phyloP scores from a whole-genome alignment of 1,139 yeast genomes.

The Pichia sp. region DNA sequence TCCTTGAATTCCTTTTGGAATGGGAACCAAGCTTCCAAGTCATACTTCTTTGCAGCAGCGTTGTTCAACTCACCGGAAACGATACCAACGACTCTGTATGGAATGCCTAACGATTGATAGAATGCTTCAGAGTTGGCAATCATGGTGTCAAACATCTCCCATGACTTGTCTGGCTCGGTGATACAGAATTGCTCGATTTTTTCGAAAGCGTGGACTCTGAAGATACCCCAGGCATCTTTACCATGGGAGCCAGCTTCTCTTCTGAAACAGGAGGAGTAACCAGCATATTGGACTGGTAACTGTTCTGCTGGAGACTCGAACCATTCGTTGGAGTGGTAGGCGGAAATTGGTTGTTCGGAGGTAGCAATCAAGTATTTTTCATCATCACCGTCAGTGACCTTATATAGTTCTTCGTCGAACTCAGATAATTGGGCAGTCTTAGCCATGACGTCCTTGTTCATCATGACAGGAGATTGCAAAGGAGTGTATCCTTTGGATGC shows the following conservation, averaged over 20 bases:
- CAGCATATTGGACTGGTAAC: conserved; percentile 93
- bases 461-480: conserved; percentile 98
- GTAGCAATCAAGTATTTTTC: conserved; percentile 98
- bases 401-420: conserved; percentile 95
- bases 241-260: conserved; percentile 99
- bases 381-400: conserved; percentile 94
- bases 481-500: conserved; percentile 77
- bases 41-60: conserved; percentile 98
- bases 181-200: conserved; percentile 94
- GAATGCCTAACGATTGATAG: conserved; percentile 85
- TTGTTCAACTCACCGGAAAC: conserved; percentile 98
- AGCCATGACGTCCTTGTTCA: conserved; percentile 99
- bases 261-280: conserved; percentile 97
- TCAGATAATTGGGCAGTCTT: conserved; percentile 97
- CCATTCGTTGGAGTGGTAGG: conserved; percentile 98
- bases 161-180: conserved; percentile 96
- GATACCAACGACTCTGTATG: conserved; percentile 96
- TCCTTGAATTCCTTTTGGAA: conserved; percentile 98
- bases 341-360: conserved; percentile 98
- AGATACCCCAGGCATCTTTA: conserved; percentile 99
- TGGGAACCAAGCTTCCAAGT: conserved; percentile 99
- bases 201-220: conserved; percentile 97
- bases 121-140: conserved; percentile 87
- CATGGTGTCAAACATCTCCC: conserved; percentile 97
- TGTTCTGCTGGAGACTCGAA: conserved; percentile 96